These are phyloP conservation scores for Senecio squalidus DNA, from an alignment of 140 eudicot genomes.

Conservation along the genomic window DNA sequence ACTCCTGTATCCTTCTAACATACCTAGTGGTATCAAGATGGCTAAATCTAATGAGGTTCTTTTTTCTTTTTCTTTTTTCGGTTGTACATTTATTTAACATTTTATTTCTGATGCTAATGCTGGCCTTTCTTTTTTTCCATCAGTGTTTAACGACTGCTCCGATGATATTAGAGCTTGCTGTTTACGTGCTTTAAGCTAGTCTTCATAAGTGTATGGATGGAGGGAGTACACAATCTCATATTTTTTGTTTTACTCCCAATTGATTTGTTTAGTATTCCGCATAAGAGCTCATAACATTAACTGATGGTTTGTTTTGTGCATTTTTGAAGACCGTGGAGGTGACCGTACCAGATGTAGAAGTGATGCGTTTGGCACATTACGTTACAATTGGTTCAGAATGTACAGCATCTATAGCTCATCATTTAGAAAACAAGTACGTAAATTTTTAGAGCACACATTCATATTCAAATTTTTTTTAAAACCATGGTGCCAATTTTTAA, in stretches of 20 bases:
- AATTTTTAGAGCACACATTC: not conserved
- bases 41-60: slow-evolving; percentile 86
- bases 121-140: not conserved
- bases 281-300: not conserved
- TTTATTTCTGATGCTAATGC: not conserved
- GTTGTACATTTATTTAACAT: not conserved
- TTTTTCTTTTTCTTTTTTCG: too few species aligned
- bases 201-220: slow-evolving; percentile 77
- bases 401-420: slow-evolving; percentile 52
- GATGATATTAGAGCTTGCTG: slow-evolving; percentile 69
- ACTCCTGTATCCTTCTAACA: slow-evolving; percentile 39
- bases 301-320: not conserved
- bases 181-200: slow-evolving; percentile 43
- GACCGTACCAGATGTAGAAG: slow-evolving; percentile 82
- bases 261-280: too few species aligned
- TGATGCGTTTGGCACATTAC: slow-evolving; percentile 93
- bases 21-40: slow-evolving; percentile 45
- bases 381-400: slow-evolving; percentile 91
- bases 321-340: slow-evolving; percentile 57
- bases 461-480: not conserved
- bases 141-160: slow-evolving; percentile 90
- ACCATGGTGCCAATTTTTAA: slow-evolving; percentile 13
- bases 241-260: not conserved
- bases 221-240: slow-evolving; percentile 43
- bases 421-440: slow-evolving; percentile 56